Percentiles rank a stretch among this genome's conserved stretches.
phyloP scores from a whole-genome alignment of 345 rosid species.

The Moringa oleifera region DNA sequence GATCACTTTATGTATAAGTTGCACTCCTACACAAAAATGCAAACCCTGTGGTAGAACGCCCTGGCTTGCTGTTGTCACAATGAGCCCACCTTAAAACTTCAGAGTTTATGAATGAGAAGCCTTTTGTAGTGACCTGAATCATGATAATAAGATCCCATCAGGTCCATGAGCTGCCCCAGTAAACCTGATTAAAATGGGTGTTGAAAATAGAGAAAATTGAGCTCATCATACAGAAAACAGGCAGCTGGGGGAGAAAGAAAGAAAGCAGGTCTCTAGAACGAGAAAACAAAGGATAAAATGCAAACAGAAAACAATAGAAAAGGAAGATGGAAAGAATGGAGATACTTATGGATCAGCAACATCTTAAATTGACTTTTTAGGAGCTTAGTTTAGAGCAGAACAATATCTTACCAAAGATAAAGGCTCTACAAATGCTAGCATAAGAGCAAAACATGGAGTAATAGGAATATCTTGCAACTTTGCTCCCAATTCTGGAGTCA shows the following conservation, averaged over 20 bases:
- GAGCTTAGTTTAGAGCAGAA: slow-evolving; percentile 5
- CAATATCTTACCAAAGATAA: slow-evolving; percentile 50
- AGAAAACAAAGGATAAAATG: background rate
- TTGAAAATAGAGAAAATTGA: background rate
- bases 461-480: slow-evolving; percentile 62
- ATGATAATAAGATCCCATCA: slow-evolving; percentile 14
- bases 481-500: slow-evolving; percentile 40
- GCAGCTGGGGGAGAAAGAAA: background rate
- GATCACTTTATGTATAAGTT: background rate
- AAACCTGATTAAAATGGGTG: background rate
- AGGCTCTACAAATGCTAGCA: slow-evolving; percentile 79
- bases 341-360: background rate
- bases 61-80: slow-evolving; percentile 80
- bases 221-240: slow-evolving; percentile 4
- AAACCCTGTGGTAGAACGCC: slow-evolving; percentile 59
- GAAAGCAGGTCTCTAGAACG: background rate
- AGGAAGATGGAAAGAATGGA: slow-evolving; percentile 1
- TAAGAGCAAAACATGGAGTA: slow-evolving; percentile 68
- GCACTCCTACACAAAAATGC: background rate
- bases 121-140: slow-evolving; percentile 60
- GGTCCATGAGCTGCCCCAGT: background rate
- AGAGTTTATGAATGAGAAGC: slow-evolving; percentile 60
- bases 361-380: background rate
- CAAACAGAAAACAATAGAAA: background rate
- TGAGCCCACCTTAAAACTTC: slow-evolving; percentile 62